Evolutionary conservation across 2,329 filamentous ascomycete genomes (phyloP).

Genomic region (Esteya vermicola): DNA sequence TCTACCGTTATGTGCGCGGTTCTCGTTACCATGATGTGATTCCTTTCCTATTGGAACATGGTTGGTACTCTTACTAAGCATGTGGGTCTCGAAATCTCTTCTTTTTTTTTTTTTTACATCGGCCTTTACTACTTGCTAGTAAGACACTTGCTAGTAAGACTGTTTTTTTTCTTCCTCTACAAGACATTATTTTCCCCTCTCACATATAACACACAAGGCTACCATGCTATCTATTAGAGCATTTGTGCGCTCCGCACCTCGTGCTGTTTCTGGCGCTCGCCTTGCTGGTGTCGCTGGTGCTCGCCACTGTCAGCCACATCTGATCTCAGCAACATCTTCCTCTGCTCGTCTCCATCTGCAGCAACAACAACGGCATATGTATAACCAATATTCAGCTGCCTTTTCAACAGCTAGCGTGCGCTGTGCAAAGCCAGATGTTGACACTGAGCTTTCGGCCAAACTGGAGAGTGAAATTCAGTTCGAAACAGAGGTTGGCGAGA

Average conservation of each 20-base stretch:
- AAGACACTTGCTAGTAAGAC: too few relatives aligned
- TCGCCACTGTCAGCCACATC: constrained; percentile 13
- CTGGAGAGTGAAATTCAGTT: constrained; percentile 71
- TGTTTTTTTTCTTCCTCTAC: too few relatives aligned
- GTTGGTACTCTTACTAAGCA: too few relatives aligned
- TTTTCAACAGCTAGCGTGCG: constrained; percentile 36
- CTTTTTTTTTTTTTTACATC: too few relatives aligned
- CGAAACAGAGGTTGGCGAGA: constrained; percentile 67
- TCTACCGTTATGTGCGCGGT: too few relatives aligned
- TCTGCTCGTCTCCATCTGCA: background rate
- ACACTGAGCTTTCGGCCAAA: constrained; percentile 75
- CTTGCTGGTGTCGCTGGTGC: constrained; percentile 21
- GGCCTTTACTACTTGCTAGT: too few relatives aligned
- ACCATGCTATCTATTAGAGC: constrained; percentile 56
- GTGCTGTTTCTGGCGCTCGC: constrained; percentile 44
- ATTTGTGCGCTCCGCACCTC: constrained; percentile 52
- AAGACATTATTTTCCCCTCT: background rate
- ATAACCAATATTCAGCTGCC: too few relatives aligned
- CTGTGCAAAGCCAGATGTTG: constrained; percentile 34
- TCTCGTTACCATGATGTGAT: too few relatives aligned
- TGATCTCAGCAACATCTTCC: background rate
- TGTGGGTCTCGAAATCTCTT: too few relatives aligned
- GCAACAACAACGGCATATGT: constrained; percentile 5
- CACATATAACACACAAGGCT: constrained; percentile 18
- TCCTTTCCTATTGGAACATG: too few relatives aligned